Evolutionary conservation across 805 yeast genomes (phyloP), one percentile per base, ranked within the genome.

Genomic region (Pichia paraexigua): DNA sequence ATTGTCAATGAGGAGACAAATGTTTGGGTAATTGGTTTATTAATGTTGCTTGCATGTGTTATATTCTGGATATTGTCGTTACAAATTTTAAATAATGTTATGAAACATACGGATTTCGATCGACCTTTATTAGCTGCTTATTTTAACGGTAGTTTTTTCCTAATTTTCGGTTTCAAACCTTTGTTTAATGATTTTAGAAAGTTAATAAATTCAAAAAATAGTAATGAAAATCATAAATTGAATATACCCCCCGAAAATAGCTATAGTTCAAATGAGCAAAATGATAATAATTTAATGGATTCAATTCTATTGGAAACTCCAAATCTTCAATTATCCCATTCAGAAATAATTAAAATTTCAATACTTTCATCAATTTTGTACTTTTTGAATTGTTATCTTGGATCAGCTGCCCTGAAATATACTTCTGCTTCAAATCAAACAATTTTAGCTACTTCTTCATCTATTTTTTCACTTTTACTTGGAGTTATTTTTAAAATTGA

Each of bases 351-450:
- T 2, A 37, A 54, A 1, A 63, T 78, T 11, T 74, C 78, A 0
- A 27, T 66, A 2, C 72, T 72, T 49, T 65, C 75, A 0, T 62
- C 79, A 5, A 42, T 70, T 2, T 66, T 77, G 10, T 78, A 78
- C 58, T 72, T 64, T 49, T 42, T 61, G 5, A 74, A 71, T 58
- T 75, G 76, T 51, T 56, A 69, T 11, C 64, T 69, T 52, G 74
- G 67, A 5, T 68, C 76, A 62, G 49, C 64, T n/a, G 65, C 77
- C 3, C 65, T 78, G 44, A 68, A 69, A 54, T 78, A 69, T 57
- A 78, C 83, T 0, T 71, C 78, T 12, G 79, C 81, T 0, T 73
- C 82, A 21, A 77, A 76, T 56, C 78, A 72, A 56, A 74, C 82
- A 0, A 74, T 78, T 11, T 59, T 78, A 18, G 71, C 79, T 8